Base-by-base conservation (phyloP, 495 filamentous ascomycete genomes). In the Penicillium steckii region DNA sequence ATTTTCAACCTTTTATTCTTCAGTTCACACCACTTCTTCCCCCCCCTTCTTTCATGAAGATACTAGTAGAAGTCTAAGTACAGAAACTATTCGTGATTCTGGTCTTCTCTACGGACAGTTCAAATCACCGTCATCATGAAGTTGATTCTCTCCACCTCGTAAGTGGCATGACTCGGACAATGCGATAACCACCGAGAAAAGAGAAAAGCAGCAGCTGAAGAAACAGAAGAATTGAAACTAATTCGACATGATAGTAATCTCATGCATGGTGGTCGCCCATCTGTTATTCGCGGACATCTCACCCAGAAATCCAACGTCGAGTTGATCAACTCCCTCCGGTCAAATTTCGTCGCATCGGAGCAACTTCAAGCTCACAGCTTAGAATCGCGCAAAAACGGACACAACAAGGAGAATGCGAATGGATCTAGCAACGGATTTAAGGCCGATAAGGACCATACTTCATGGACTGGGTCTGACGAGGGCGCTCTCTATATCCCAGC, bases 91-190 rank as follows among this genome's bases (percentile, higher is more conserved):
- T n/a, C n/a, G n/a, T n/a, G n/a, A n/a, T n/a, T n/a, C n/a, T n/a
- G n/a, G n/a, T n/a, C n/a, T n/a, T n/a, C n/a, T n/a, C n/a, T n/a
- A n/a, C n/a, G n/a, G n/a, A n/a, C n/a, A n/a, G n/a, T n/a, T 4
- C 3, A 15, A 40, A 50, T 46, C 33, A 56, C 29, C 49, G 66
- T 52, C 45, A 89, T 85, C 55, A 65, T 65, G 75, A 89, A 89
- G 76, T 78, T 96, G 70, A 84, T 95, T 38, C 84, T 96, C 50
- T 95, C 90, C 27, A 95, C 91, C 41, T 91, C 89, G 89, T 93
- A 78, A 67, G 83, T 64, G 33, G 13, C 45, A n/a, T 4, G 15
- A 43, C 33, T 32, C 49, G 26, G 29, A 40, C 8, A 49, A 13
- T 30, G 51, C 51, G 33, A 21, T 29, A 40, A 19, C n/a, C 18